phyloP scores from a whole-genome alignment of 768 basidiomycete genomes.

The Serendipita vermifera region DNA sequence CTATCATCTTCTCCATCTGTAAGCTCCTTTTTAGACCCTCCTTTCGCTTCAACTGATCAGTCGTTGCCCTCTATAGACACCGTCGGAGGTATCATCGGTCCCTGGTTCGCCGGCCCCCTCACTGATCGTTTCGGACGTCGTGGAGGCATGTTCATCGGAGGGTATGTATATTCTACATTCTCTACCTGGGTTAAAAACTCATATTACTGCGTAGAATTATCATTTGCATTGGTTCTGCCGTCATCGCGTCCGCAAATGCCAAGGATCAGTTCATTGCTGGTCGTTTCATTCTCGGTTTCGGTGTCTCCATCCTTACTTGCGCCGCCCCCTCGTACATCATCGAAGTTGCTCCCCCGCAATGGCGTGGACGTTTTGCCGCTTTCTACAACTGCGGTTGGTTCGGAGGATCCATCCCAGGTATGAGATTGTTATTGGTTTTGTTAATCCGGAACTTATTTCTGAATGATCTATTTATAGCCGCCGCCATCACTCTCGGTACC shows the following conservation, averaged over 20 bases:
- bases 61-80: constrained; percentile 15
- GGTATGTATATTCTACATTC: not conserved
- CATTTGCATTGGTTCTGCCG: constrained; percentile 29
- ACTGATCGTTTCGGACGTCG: constrained; percentile 24
- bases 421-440: not conserved
- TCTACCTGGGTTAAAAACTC: not conserved
- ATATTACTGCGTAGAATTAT: constrained; percentile 7
- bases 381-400: constrained; percentile 28
- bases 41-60: not conserved
- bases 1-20: constrained; percentile 22
- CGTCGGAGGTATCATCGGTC: constrained; percentile 21
- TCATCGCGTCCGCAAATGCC: constrained; percentile 33
- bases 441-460: not conserved
- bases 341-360: constrained; percentile 49
- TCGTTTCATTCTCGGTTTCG: constrained; percentile 37
- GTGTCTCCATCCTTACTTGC: constrained; percentile 29
- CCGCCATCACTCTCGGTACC: constrained; percentile 18
- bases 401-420: constrained; percentile 1
- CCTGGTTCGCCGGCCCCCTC: constrained; percentile 22
- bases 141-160: constrained; percentile 23
- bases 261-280: constrained; percentile 39
- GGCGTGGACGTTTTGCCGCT: constrained; percentile 40
- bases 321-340: constrained; percentile 34
- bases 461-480: constrained; percentile 14
- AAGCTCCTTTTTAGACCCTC: not conserved